These are phyloP conservation scores for Hemisphaericaspora lyxosophila DNA, from an alignment of 1,139 yeast genomes.

Conservation along the genomic window DNA sequence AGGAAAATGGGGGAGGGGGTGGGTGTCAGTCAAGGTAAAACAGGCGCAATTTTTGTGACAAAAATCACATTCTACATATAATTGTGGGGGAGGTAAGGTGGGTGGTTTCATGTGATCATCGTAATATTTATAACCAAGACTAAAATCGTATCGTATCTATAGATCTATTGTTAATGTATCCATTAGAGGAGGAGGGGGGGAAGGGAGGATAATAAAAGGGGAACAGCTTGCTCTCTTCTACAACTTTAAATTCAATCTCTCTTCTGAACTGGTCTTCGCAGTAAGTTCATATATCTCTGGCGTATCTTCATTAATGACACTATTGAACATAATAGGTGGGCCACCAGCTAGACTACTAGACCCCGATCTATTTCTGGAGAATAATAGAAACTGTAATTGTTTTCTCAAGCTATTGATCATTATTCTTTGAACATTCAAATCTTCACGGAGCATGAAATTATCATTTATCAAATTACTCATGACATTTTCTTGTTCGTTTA, in stretches of 20 bases:
- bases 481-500: constrained; percentile 37
- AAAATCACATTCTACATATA: no score
- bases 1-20: no score
- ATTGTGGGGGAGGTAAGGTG: no score
- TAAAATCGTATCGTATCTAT: no score
- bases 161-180: no score
- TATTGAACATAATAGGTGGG: not conserved
- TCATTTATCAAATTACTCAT: constrained; percentile 41
- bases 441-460: constrained; percentile 48
- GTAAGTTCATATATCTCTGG: constrained; percentile 13
- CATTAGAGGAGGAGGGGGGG: no score
- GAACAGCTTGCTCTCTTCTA: no score
- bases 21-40: no score
- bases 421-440: constrained; percentile 46
- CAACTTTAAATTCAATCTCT: constrained; percentile 35
- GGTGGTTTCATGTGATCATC: no score
- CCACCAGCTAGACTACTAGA: not conserved
- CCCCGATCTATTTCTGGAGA: constrained; percentile 28
- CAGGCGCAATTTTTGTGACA: no score
- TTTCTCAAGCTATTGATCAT: constrained; percentile 49
- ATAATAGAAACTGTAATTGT: constrained; percentile 50
- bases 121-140: no score
- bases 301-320: not conserved
- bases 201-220: no score
- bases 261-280: constrained; percentile 37